Evolutionary conservation across 495 filamentous ascomycete genomes (phyloP), one percentile per base, ranked within the genome.

Genomic region (Aspergillus hancockii): DNA sequence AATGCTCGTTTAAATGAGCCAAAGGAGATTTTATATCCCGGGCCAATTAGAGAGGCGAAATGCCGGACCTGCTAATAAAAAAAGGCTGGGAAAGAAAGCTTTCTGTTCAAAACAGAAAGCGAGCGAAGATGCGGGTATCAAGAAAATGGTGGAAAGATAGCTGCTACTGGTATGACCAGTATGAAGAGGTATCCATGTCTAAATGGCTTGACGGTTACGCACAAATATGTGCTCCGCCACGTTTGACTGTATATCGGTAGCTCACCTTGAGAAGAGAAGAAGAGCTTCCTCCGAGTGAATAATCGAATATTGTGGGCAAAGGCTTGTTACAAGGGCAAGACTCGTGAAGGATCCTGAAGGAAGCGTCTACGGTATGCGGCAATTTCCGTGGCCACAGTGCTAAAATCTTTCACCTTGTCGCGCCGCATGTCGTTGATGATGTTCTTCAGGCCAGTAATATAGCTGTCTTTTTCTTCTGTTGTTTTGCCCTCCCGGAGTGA

Each of bases 361-460:
- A 88, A 88, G 67, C 81, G 77, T 70, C 83, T 81, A 79, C 94
- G 91, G 74, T 90, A 95, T 66, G 88, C 83, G 68, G 90, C 83
- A 74, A 98, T 96, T 62, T 89, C 86, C 60, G 81, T 71, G 49
- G 91, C 91, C 71, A 97, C 91, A 55, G 81, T 85, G 65, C 85
- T 82, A 68, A 95, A 92, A 64, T 96, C 91, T 72, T 84, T 88
- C 66, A 90, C 82, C 70, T 90, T 88, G 62, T 85, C 83, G 69
- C 78, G 76, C 60, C 88, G 88, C 68, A 97, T 81, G 36, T 88
- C 82, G 63, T 86, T 83, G 62, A 98, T 87, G 32, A 93, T 82
- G 59, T 84, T 77, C 61, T 85, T 87, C 49, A 98, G 75, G 32
- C 92, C 93, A 52, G 83, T 79, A 52, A 87, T 84, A 75, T 92